Percentiles rank a stretch among this genome's conserved stretches.
phyloP scores from a whole-genome alignment of 345 rosid species.

The Rhizophora mangle region DNA sequence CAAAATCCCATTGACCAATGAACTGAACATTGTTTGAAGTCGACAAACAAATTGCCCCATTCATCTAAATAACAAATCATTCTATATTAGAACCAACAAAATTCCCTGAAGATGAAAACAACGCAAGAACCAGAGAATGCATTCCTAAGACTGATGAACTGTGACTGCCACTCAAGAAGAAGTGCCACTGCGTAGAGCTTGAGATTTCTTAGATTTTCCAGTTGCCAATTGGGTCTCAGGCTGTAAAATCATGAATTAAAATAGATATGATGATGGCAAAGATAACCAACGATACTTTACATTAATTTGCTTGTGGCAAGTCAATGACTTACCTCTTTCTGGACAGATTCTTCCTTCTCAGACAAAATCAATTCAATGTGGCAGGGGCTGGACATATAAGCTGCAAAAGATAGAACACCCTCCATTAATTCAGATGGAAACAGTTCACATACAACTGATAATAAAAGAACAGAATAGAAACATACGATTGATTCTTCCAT shows the following conservation, averaged over 20 bases:
- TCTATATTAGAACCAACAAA: slow-evolving; percentile 21
- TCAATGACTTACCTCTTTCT: slow-evolving; percentile 66
- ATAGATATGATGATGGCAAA: background rate
- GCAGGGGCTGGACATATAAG: slow-evolving; percentile 97
- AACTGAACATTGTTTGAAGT: slow-evolving; percentile 9
- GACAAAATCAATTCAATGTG: slow-evolving; percentile 88
- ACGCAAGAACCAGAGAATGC: background rate
- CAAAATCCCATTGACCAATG: background rate
- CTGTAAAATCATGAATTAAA: slow-evolving; percentile 32
- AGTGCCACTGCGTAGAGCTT: slow-evolving; percentile 37
- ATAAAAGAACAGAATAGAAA: background rate
- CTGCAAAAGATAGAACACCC: slow-evolving; percentile 30
- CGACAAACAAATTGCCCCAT: background rate
- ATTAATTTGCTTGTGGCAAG: too few relatives aligned
- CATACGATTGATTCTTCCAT: slow-evolving; percentile 96
- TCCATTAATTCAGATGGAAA: background rate
- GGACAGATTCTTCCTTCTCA: slow-evolving; percentile 91
- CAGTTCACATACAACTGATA: background rate
- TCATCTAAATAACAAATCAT: slow-evolving; percentile 18
- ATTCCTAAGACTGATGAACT: background rate
- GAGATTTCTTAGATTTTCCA: slow-evolving; percentile 63
- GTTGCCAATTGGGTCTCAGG: slow-evolving; percentile 85
- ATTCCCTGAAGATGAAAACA: slow-evolving; percentile 9
- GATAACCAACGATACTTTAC: background rate
- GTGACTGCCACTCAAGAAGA: slow-evolving; percentile 16